Percentiles rank a stretch among this genome's conserved stretches.
Evolutionary conservation across 257 asterid species (phyloP).

Genomic region (Ehretia macrophylla): DNA sequence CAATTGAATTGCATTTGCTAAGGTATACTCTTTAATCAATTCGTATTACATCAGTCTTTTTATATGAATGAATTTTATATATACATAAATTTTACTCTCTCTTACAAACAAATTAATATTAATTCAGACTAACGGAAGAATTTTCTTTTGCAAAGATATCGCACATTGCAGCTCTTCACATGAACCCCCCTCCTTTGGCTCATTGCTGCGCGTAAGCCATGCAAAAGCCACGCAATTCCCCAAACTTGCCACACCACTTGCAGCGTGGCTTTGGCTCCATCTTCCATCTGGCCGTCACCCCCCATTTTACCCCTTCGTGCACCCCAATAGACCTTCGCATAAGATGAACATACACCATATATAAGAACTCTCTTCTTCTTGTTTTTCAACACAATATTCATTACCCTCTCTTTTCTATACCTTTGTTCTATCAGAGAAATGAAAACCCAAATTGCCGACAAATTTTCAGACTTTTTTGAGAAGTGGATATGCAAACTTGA

Average conservation of each 20-base stretch:
- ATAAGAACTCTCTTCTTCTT: neutral
- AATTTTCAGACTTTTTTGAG: conserved; percentile 37
- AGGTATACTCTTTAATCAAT: no score
- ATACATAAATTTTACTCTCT: neutral
- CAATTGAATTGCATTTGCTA: no score
- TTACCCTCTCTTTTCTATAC: no score
- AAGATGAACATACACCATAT: neutral
- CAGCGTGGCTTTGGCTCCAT: conserved; percentile 25
- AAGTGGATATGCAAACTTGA: conserved; percentile 60
- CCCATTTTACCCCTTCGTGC: neutral
- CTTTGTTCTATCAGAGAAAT: conserved; percentile 19
- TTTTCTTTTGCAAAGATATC: conserved; percentile 5
- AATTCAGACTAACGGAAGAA: neutral
- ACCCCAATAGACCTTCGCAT: neutral
- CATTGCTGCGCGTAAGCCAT: conserved; percentile 25
- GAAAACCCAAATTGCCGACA: conserved; percentile 28
- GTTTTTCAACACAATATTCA: neutral
- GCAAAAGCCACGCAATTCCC: conserved; percentile 31
- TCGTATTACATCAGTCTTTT: no score
- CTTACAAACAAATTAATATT: neutral
- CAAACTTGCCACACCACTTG: conserved; percentile 5
- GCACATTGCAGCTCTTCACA: conserved; percentile 4
- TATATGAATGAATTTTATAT: no score
- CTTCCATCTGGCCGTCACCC: conserved; percentile 22
- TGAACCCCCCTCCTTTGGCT: neutral